phyloP scores from a whole-genome alignment of 495 filamentous ascomycete species.

The Aspergillus nanangensis region DNA sequence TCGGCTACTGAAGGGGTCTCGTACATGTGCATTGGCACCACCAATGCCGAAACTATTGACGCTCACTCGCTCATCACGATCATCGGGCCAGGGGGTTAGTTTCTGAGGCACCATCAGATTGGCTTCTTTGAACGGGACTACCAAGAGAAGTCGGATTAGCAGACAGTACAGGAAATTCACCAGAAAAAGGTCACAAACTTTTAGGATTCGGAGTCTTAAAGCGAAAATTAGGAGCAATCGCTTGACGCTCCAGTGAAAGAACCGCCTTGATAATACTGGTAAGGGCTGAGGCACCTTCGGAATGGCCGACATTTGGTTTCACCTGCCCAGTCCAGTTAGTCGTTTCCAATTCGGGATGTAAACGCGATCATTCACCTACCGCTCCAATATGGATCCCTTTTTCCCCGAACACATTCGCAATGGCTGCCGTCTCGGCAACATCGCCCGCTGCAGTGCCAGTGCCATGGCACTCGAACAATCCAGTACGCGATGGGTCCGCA shows the following conservation, averaged over 20 bases:
- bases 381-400: conserved; percentile 17
- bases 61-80: conserved; percentile 12
- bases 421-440: conserved; percentile 15
- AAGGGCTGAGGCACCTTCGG: conserved; percentile 46
- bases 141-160: neutral
- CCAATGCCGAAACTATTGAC: conserved; percentile 33
- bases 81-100: conserved; percentile 22
- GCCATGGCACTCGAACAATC: conserved; percentile 47
- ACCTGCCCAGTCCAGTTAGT: conserved; percentile 14
- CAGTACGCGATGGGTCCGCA: conserved; percentile 13
- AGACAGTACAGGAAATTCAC: neutral
- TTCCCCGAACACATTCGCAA: conserved; percentile 16
- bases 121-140: conserved; percentile 19
- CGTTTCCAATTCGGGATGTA: neutral
- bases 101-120: conserved; percentile 19
- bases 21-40: conserved; percentile 23
- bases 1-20: neutral
- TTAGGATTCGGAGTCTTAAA: conserved; percentile 10
- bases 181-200: conserved; percentile 1
- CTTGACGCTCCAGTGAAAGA: conserved; percentile 40
- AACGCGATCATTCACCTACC: conserved; percentile 4
- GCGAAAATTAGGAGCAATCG: conserved; percentile 44
- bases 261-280: conserved; percentile 52
- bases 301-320: conserved; percentile 47
- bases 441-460: conserved; percentile 46